A percentile compares a stretch with the other conserved stretches of the same genome.
These are phyloP conservation scores for Zygoascus meyerae DNA, from an alignment of 1,139 yeast genomes.

Conservation along the genomic window DNA sequence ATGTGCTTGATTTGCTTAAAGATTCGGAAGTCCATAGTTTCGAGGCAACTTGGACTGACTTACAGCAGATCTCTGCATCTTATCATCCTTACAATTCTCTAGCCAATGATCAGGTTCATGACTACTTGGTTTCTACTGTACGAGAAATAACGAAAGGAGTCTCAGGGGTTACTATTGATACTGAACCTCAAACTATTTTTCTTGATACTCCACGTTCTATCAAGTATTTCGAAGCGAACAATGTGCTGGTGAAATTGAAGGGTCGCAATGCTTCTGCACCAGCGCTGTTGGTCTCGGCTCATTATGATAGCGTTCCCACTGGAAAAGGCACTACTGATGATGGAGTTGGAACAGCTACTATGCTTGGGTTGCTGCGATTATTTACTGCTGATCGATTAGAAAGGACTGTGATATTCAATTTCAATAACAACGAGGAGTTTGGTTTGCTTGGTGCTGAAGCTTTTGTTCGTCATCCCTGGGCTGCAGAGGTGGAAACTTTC, in stretches of 20 bases:
- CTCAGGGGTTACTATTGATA: conserved; percentile 47
- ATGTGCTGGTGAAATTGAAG: conserved; percentile 63
- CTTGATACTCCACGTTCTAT: conserved; percentile 36
- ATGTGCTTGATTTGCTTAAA: not conserved
- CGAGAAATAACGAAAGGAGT: conserved; percentile 25
- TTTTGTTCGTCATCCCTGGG: conserved; percentile 73
- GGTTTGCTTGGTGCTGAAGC: conserved; percentile 81
- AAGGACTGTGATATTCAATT: conserved; percentile 72
- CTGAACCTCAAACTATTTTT: conserved; percentile 42
- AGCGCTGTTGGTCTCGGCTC: conserved; percentile 74
- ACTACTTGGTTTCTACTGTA: conserved; percentile 43
- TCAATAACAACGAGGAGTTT: conserved; percentile 87
- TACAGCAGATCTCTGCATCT: conserved; percentile 57
- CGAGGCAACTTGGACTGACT: conserved; percentile 57
- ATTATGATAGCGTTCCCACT: conserved; percentile 85
- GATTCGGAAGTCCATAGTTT: conserved; percentile 21
- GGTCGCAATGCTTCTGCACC: conserved; percentile 52
- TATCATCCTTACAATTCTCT: conserved; percentile 76
- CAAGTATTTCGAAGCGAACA: conserved; percentile 69
- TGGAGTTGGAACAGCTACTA: conserved; percentile 84
- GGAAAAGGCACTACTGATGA: conserved; percentile 89
- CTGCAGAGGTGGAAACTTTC: conserved; percentile 54
- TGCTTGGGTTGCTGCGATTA: conserved; percentile 62
- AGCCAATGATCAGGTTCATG: conserved; percentile 72
- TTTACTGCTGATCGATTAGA: conserved; percentile 49